These are phyloP conservation scores for Neonectria punicea DNA, from an alignment of 2,329 filamentous ascomycete genomes.

Conservation along the genomic window DNA sequence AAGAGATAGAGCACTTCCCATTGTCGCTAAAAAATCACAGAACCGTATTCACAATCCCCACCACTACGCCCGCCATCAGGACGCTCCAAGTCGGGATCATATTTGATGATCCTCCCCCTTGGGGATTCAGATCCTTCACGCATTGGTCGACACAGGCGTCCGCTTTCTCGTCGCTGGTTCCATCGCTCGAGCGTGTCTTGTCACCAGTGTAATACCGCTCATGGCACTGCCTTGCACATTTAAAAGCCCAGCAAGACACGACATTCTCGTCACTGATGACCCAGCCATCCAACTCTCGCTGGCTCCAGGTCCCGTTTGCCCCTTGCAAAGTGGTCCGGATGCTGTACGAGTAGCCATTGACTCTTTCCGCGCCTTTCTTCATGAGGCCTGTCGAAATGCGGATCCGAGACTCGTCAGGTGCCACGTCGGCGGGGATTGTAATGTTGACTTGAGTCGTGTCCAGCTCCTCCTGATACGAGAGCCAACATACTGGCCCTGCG, in stretches of 20 bases:
- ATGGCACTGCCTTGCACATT: slow-evolving; percentile 34
- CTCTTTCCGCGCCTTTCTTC: slow-evolving; percentile 23
- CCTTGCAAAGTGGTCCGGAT: slow-evolving; percentile 23
- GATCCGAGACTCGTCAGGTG: slow-evolving; percentile 30
- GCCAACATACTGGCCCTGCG: slow-evolving; percentile 35
- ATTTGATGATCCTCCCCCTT: not conserved
- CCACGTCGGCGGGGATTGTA: slow-evolving; percentile 38
- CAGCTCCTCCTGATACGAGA: slow-evolving; percentile 24
- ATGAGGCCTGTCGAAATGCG: slow-evolving; percentile 30
- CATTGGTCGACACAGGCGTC: slow-evolving; percentile 32
- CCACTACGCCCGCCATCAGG: no score
- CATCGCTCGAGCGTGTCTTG: slow-evolving; percentile 26
- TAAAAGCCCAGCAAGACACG: slow-evolving; percentile 36
- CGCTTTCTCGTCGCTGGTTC: slow-evolving; percentile 17
- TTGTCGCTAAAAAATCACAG: no score
- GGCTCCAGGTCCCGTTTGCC: slow-evolving; percentile 37
- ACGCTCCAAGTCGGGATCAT: no score
- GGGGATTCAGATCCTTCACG: slow-evolving; percentile 30
- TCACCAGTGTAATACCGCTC: slow-evolving; percentile 33
- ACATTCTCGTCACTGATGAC: slow-evolving; percentile 23
- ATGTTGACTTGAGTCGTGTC: slow-evolving; percentile 36
- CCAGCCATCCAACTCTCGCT: slow-evolving; percentile 36
- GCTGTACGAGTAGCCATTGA: slow-evolving; percentile 36
- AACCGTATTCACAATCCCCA: no score
- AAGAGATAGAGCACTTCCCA: no score